Base-by-base conservation (phyloP, 2,329 filamentous ascomycete genomes). In the Ceratocystiopsis brevicomis region DNA sequence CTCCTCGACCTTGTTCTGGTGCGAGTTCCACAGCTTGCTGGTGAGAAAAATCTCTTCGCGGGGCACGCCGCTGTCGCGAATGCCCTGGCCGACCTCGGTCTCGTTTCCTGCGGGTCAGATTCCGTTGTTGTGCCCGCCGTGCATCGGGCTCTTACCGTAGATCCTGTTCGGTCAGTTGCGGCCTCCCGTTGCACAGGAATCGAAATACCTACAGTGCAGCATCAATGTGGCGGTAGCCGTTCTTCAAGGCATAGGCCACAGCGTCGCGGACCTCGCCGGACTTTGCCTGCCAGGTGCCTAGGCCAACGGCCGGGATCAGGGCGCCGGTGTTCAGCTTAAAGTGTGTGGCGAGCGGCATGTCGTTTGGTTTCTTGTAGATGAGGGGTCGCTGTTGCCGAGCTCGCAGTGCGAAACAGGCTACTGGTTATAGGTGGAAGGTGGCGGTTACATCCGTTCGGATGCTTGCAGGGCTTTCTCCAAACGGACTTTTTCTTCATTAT, bases 11-110 rank as follows among this genome's bases (percentile, higher is more conserved):
- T 63, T 59, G 47, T 65, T 60, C 52, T 74, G 70, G 60, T 69
- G 69, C 37, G 68, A 66, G 60, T 76, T 76, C 63, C 74, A 73
- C 37, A 78, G 63, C 60, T 79, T 79, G 43, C 71, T 76, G 18
- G 74, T 78, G 43, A 69, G 52, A 54, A 65, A 70, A 42, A 70
- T 59, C 37, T 69, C 59, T 6, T 59, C 56, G n/a, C 67, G 61
- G 2, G 61, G 53, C 1, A 70, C 55, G 6, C 58, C 60, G 4
- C 61, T 62, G 47, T 63, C 60, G 40, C 58, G 57, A 47, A 71
- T 67, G 6, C 65, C 67, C 36, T 61, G 50, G 3, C 67, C 67
- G 16, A 69, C 47, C 17, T 46, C 44, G 25, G 32, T 18, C 41
- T 47, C 45, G 41, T 30, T 30, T 30, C 25, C 25, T 30, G 25